Percentiles rank a stretch among this genome's conserved stretches.
Conservation (phyloP, 225 moss, liverwort and hornwort genomes). For the Takakia lepidozioides region DNA sequence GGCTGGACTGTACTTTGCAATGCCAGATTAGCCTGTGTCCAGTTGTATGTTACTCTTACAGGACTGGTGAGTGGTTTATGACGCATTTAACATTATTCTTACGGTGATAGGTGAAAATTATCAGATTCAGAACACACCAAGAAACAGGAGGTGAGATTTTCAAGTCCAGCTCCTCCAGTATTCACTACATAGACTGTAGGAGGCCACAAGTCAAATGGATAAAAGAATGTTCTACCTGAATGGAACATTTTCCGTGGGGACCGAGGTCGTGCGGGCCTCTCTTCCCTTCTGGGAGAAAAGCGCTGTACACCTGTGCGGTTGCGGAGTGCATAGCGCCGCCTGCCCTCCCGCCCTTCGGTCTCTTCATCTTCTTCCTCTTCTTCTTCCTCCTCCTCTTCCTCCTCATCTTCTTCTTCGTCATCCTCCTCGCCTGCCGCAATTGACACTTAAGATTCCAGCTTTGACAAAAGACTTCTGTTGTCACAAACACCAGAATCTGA, state of each 20-base stretch:
- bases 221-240: constrained; percentile 20
- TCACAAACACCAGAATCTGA: no score
- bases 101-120: no score
- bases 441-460: no score
- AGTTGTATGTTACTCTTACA: no score
- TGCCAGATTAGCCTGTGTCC: no score
- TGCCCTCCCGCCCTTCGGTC: constrained; percentile 60
- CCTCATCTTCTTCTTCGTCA: constrained; percentile 21
- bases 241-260: constrained; percentile 69
- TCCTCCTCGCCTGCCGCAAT: constrained; percentile 43
- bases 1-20: no score
- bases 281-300: constrained; percentile 77
- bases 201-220: neutral
- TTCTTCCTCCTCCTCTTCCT: constrained; percentile 38
- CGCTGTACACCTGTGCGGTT: constrained; percentile 84
- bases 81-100: no score
- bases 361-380: constrained; percentile 74
- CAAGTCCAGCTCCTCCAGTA: no score
- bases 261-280: constrained; percentile 55
- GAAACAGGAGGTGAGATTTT: no score
- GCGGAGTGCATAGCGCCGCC: constrained; percentile 72
- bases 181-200: neutral
- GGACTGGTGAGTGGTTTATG: no score
- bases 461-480: no score
- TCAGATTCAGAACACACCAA: no score